phyloP scores from a whole-genome alignment of 768 basidiomycete species.

The Calocybe indica region DNA sequence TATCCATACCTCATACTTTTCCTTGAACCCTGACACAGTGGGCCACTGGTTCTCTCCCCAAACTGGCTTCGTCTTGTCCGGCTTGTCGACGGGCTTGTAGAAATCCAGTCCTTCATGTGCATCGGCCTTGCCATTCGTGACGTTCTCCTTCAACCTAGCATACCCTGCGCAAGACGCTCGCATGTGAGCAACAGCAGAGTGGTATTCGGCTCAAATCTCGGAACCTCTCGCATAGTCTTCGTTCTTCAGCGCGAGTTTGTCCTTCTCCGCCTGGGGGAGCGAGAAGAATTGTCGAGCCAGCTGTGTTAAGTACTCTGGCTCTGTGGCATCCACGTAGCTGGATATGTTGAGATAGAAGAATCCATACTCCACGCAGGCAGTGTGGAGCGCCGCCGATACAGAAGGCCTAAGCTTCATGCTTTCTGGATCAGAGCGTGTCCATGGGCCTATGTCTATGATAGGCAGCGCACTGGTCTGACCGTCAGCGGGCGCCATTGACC shows the following conservation, averaged over 20 bases:
- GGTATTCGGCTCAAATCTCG: neutral
- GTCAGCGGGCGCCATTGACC: neutral
- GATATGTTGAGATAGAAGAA: constrained; percentile 87
- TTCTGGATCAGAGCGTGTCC: constrained; percentile 32
- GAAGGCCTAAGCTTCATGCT: constrained; percentile 33
- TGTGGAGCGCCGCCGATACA: constrained; percentile 55
- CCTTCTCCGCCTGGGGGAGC: constrained; percentile 73
- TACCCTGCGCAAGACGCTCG: constrained; percentile 51
- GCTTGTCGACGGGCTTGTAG: constrained; percentile 65
- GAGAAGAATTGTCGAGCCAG: constrained; percentile 72
- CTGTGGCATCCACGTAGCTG: constrained; percentile 44
- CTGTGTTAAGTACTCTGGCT: constrained; percentile 58
- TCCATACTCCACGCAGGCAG: constrained; percentile 71
- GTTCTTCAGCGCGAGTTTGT: constrained; percentile 57
- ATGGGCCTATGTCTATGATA: constrained; percentile 69
- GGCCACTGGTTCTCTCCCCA: constrained; percentile 94
- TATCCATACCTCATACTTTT: constrained; percentile 69
- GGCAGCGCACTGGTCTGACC: constrained; percentile 38
- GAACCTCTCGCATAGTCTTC: constrained; percentile 76
- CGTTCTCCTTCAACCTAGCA: constrained; percentile 73
- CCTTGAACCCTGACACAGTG: constrained; percentile 44
- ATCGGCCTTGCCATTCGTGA: constrained; percentile 80
- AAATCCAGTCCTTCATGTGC: constrained; percentile 84
- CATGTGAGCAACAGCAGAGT: neutral
- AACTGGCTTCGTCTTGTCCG: constrained; percentile 64